A percentile compares a stretch with the other conserved stretches of the same genome.
Conservation (phyloP, 208 protist genomes). For the Acanthamoeba sp. region DNA sequence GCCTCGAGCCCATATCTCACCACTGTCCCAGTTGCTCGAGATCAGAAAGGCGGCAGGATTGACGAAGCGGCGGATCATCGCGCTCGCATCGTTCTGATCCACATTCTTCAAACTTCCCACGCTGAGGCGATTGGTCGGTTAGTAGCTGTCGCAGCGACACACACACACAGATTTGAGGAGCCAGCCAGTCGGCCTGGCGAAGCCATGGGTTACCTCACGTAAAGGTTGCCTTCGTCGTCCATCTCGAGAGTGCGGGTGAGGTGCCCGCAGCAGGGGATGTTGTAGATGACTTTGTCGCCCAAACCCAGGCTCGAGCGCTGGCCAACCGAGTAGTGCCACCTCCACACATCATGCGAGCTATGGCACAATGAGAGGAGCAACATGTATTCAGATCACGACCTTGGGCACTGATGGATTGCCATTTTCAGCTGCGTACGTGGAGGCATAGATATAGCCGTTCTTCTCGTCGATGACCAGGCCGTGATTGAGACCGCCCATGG, state of each 20-base stretch:
- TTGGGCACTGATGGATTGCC: not conserved
- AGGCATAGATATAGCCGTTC: conserved; percentile 28
- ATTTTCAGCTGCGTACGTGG: not conserved
- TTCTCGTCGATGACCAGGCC: conserved; percentile 28
- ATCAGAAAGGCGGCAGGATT: not conserved
- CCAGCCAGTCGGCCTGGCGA: too few relatives aligned
- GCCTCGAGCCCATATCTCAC: conserved; percentile 19
- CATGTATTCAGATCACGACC: too few relatives aligned
- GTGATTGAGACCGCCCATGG: not conserved
- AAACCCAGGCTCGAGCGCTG: not conserved
- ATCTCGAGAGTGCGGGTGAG: conserved; percentile 45
- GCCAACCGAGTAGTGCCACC: conserved; percentile 19
- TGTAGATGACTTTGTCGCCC: not conserved
- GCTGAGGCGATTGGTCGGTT: not conserved
- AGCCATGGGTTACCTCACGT: not conserved
- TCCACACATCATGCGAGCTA: not conserved
- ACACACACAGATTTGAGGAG: too few relatives aligned
- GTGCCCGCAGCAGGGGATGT: conserved; percentile 7
- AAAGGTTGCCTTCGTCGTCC: conserved; percentile 16
- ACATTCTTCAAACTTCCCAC: conserved; percentile 29
- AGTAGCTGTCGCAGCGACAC: not conserved
- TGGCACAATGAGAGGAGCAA: not conserved
- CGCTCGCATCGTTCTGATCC: not conserved
- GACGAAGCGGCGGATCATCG: conserved; percentile 39
- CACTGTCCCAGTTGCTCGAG: not conserved